Percentiles rank a stretch among this genome's conserved stretches.
Evolutionary conservation across 176 grass and related monocot genomes (phyloP).

Genomic region (Areca catechu): DNA sequence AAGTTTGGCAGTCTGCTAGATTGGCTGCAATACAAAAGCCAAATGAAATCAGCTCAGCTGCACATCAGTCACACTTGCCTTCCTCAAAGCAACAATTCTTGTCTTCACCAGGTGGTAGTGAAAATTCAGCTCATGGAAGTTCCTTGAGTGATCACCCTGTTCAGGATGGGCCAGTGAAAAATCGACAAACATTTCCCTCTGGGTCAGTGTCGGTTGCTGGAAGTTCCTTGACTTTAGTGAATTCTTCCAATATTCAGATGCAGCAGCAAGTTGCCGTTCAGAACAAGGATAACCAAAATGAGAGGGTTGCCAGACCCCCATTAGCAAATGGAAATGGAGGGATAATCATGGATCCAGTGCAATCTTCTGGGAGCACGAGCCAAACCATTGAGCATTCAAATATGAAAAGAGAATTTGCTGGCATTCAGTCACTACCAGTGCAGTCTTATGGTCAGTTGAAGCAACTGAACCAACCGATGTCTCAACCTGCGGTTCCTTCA

Average conservation of each 20-base stretch:
- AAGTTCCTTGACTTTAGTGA: conserved; percentile 35
- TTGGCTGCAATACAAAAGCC: conserved; percentile 64
- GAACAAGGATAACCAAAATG: conserved; percentile 45
- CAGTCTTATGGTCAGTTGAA: conserved; percentile 60
- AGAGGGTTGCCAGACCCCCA: conserved; percentile 43
- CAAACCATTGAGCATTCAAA: conserved; percentile 42
- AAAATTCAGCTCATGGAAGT: conserved; percentile 38
- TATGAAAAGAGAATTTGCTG: conserved; percentile 32
- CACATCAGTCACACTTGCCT: conserved; percentile 27
- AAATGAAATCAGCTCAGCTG: conserved; percentile 37
- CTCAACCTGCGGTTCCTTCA: conserved; percentile 17
- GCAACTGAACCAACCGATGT: conserved; percentile 29
- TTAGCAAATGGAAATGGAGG: conserved; percentile 37
- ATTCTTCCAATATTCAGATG: conserved; percentile 55
- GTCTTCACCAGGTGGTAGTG: conserved; percentile 51
- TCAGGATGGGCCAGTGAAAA: conserved; percentile 40
- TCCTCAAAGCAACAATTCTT: conserved; percentile 36
- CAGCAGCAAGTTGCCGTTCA: conserved; percentile 38
- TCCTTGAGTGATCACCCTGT: conserved; percentile 17
- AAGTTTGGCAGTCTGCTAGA: conserved; percentile 51
- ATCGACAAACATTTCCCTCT: conserved; percentile 30
- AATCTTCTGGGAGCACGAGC: conserved; percentile 35
- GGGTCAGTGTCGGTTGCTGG: conserved; percentile 36
- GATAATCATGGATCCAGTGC: conserved; percentile 33
- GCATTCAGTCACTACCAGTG: conserved; percentile 45